phyloP scores from a whole-genome alignment of 352 stramenopile genomes.

The Globisporangium rhizosaccharum region DNA sequence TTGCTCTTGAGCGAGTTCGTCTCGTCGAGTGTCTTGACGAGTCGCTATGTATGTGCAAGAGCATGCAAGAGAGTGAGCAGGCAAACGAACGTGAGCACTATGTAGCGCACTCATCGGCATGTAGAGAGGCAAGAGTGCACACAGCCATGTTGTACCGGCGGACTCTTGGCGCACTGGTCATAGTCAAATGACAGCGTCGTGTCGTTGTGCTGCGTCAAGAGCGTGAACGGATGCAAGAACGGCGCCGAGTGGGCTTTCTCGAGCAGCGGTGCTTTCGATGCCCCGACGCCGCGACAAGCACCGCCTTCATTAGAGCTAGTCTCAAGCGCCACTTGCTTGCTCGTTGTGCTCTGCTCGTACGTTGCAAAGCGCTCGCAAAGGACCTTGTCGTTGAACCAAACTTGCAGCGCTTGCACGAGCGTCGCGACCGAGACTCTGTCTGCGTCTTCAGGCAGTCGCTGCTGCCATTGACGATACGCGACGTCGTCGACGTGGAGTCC shows the following conservation, averaged over 20 bases:
- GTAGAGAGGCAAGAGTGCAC: background rate
- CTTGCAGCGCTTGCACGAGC: constrained; percentile 38
- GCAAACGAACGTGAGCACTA: background rate
- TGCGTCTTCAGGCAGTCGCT: constrained; percentile 26
- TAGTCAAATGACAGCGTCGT: constrained; percentile 43
- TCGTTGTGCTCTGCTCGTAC: constrained; percentile 11
- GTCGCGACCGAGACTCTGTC: constrained; percentile 29
- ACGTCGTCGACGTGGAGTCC: constrained; percentile 30
- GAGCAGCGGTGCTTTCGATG: background rate
- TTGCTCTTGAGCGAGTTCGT: constrained; percentile 21
- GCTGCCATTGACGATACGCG: constrained; percentile 54
- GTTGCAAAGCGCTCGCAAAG: constrained; percentile 31
- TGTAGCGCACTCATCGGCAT: too few relatives aligned
- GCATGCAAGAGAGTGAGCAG: background rate
- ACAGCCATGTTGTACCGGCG: constrained; percentile 14
- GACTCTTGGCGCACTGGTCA: constrained; percentile 24
- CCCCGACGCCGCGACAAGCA: background rate
- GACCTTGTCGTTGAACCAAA: constrained; percentile 48
- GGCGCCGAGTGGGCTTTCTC: constrained; percentile 24
- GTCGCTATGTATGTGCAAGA: constrained; percentile 1
- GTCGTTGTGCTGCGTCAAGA: constrained; percentile 34
- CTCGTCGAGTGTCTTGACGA: constrained; percentile 15
- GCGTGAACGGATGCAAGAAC: constrained; percentile 42
- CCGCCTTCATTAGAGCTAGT: background rate
- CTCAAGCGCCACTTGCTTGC: background rate